Percentiles rank a stretch among this genome's conserved stretches.
Conservation (phyloP, 2,329 filamentous ascomycete genomes). For the Dothistroma septosporum region DNA sequence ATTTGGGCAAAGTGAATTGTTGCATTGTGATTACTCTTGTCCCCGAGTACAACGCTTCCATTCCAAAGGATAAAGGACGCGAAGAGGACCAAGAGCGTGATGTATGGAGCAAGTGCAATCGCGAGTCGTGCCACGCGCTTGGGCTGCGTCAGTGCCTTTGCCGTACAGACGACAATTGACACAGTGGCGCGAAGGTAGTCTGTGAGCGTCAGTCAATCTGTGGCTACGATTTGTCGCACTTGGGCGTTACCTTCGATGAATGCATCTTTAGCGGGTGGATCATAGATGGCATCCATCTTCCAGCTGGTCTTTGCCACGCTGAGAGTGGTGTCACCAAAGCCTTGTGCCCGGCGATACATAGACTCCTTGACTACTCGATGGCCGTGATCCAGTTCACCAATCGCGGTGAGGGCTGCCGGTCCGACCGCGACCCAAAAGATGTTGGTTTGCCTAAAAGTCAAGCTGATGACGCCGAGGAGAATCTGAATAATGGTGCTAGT, state of each 20-base stretch:
- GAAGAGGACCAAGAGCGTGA: conserved; percentile 65
- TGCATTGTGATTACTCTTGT: conserved; percentile 90
- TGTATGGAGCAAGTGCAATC: conserved; percentile 42
- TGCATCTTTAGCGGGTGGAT: conserved; percentile 48
- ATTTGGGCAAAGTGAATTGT: conserved; percentile 87
- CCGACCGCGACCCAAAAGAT: conserved; percentile 90
- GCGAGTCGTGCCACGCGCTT: conserved; percentile 20
- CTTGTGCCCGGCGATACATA: conserved; percentile 29
- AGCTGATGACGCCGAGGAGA: conserved; percentile 58
- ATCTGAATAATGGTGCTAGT: conserved; percentile 35
- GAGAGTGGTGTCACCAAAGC: conserved; percentile 30
- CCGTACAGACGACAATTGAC: conserved; percentile 59
- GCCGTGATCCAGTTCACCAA: conserved; percentile 51
- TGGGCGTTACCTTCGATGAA: conserved; percentile 46
- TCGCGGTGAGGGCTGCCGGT: conserved; percentile 52
- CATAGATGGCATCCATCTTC: conserved; percentile 46
- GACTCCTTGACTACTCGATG: conserved; percentile 41
- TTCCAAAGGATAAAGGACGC: conserved; percentile 78
- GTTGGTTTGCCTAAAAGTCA: conserved; percentile 88
- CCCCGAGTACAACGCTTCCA: conserved; percentile 84
- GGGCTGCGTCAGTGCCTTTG: conserved; percentile 39
- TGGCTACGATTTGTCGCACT: not conserved
- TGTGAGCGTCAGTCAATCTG: conserved; percentile 10
- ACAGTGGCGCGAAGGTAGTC: conserved; percentile 43
- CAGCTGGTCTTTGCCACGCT: conserved; percentile 35